A percentile compares a stretch with the other conserved stretches of the same genome.
These are phyloP conservation scores for Aurifilum marmelostoma DNA, from an alignment of 2,329 filamentous ascomycete species.

Conservation along the genomic window DNA sequence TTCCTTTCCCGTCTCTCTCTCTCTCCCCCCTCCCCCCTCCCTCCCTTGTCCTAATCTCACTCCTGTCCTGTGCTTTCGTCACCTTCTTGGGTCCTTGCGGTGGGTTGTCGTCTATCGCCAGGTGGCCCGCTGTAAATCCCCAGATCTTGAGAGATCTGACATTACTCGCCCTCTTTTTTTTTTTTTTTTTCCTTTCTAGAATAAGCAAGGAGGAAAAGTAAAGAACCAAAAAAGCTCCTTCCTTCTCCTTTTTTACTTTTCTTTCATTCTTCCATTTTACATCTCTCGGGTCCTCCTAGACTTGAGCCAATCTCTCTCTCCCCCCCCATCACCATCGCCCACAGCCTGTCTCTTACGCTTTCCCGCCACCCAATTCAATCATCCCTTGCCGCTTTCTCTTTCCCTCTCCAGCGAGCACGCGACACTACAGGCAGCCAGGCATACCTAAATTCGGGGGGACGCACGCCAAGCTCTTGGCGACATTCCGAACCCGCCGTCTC, in stretches of 20 bases:
- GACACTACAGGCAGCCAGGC: background rate
- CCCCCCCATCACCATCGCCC: background rate
- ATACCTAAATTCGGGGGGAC: background rate
- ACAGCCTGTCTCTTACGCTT: background rate
- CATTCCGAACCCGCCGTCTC: slow-evolving; percentile 4
- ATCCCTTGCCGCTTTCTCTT: background rate
- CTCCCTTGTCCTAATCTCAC: background rate
- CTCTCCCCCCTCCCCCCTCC: background rate
- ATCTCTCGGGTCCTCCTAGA: background rate
- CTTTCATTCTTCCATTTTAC: background rate
- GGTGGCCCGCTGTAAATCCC: slow-evolving; percentile 3
- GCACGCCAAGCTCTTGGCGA: slow-evolving; percentile 12
- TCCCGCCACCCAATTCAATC: background rate
- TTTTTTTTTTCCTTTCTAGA: no score
- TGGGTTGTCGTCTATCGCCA: background rate
- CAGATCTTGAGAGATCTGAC: background rate
- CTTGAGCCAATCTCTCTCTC: background rate
- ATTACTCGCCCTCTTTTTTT: background rate
- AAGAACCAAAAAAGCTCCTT: background rate
- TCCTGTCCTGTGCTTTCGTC: background rate
- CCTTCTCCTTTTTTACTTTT: background rate
- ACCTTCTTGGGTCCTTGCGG: background rate
- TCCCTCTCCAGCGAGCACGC: background rate
- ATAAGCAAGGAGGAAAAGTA: background rate
- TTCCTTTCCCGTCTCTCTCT: background rate